These are phyloP conservation scores for Neurospora terricola DNA, from an alignment of 495 filamentous ascomycete genomes.

Conservation along the genomic window DNA sequence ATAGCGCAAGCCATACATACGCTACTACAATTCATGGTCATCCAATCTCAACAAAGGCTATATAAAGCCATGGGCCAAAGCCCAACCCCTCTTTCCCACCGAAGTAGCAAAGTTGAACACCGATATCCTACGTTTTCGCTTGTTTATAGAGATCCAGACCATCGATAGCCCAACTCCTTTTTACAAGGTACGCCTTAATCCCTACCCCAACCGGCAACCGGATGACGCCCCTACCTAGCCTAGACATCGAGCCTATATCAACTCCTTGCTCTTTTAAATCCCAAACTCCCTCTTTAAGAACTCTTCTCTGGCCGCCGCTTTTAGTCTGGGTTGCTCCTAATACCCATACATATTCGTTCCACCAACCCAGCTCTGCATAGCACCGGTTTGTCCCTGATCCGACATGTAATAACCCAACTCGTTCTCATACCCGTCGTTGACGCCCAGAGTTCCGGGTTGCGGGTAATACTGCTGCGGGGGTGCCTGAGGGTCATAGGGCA, in stretches of 20 bases:
- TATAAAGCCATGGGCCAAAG: neutral
- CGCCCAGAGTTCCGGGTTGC: slow-evolving; percentile 5
- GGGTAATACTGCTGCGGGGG: slow-evolving; percentile 15
- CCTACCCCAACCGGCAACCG: neutral
- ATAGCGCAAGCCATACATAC: neutral
- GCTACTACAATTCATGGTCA: neutral
- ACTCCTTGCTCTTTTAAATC: neutral
- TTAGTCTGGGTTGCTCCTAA: neutral
- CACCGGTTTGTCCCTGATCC: slow-evolving; percentile 7
- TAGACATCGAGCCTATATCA: neutral
- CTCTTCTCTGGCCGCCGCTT: too few species aligned
- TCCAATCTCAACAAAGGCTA: neutral
- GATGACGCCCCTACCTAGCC: neutral
- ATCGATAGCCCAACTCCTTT: neutral
- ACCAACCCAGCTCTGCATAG: slow-evolving; percentile 15
- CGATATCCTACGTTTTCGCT: neutral
- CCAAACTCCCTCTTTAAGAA: neutral
- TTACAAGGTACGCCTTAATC: neutral
- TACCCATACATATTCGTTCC: slow-evolving; percentile 15
- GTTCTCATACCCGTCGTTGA: slow-evolving; percentile 23
- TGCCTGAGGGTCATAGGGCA: slow-evolving; percentile 14
- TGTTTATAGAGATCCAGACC: neutral
- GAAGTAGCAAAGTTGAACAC: neutral
- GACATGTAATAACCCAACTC: slow-evolving; percentile 23
- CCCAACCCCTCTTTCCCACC: neutral